Percentiles rank a stretch among this genome's conserved stretches.
Evolutionary conservation across 805 yeast genomes (phyloP).

Genomic region (Candida krabiensis): DNA sequence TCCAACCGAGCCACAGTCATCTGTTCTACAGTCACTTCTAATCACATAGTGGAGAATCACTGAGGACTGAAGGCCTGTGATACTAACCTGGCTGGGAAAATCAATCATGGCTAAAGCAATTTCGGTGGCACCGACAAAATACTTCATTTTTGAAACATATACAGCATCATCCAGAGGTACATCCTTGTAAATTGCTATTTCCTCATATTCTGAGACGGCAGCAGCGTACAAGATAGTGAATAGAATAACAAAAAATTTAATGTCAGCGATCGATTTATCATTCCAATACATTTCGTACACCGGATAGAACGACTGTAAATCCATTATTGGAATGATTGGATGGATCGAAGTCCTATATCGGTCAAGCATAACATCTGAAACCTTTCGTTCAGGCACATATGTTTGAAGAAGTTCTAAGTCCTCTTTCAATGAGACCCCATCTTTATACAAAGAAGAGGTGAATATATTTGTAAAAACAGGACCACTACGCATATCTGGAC

Average conservation of each 20-base stretch:
- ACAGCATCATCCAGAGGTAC: constrained; percentile 22
- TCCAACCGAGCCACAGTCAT: constrained; percentile 54
- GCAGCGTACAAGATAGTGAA: constrained; percentile 60
- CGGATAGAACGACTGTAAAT: constrained; percentile 41
- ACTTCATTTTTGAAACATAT: constrained; percentile 45
- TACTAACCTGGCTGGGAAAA: constrained; percentile 46
- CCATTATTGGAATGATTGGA: constrained; percentile 53
- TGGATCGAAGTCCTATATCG: constrained; percentile 55
- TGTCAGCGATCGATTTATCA: constrained; percentile 27
- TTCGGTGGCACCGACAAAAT: constrained; percentile 48
- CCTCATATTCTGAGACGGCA: constrained; percentile 59
- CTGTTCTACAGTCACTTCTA: constrained; percentile 55
- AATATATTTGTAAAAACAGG: constrained; percentile 27
- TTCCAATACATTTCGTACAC: constrained; percentile 55
- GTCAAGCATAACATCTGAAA: constrained; percentile 47
- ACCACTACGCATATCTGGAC: constrained; percentile 19
- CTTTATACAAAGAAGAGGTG: constrained; percentile 19
- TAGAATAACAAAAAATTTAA: constrained; percentile 48
- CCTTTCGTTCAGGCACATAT: constrained; percentile 45
- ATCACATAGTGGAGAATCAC: constrained; percentile 49
- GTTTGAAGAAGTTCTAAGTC: constrained; percentile 30
- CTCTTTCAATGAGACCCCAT: constrained; percentile 23
- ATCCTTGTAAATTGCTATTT: constrained; percentile 43
- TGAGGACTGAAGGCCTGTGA: constrained; percentile 37
- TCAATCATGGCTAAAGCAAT: constrained; percentile 48